phyloP scores from a whole-genome alignment of 371 early-diverging fungal genomes.

The Thermomucor indicae-seudaticae region DNA sequence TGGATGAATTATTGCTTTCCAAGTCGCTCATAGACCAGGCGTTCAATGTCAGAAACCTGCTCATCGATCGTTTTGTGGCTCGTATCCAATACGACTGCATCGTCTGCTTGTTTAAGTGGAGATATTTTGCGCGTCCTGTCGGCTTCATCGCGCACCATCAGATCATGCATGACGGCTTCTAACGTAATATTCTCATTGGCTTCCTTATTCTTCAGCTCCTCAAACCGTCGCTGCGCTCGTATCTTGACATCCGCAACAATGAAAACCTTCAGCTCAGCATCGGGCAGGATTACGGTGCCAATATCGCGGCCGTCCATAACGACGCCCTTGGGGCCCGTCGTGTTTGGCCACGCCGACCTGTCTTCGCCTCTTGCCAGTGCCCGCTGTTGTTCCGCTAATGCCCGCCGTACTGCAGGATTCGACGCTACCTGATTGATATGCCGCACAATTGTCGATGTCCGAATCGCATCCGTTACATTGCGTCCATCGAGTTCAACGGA shows the following conservation, averaged over 20 bases:
- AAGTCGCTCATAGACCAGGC: slow-evolving; percentile 34
- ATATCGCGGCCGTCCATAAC: slow-evolving; percentile 97
- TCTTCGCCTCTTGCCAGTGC: slow-evolving; percentile 23
- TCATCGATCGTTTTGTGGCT: slow-evolving; percentile 69
- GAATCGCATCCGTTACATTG: slow-evolving; percentile 68
- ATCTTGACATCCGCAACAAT: slow-evolving; percentile 71
- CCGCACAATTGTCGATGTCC: slow-evolving; percentile 61
- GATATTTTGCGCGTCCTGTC: slow-evolving; percentile 74
- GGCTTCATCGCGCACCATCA: slow-evolving; percentile 69
- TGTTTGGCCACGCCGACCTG: slow-evolving; percentile 14
- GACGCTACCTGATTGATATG: slow-evolving; percentile 70
- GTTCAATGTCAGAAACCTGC: slow-evolving; percentile 69
- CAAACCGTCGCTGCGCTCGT: slow-evolving; percentile 76
- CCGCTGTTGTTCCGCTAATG: slow-evolving; percentile 63
- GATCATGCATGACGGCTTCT: slow-evolving; percentile 52
- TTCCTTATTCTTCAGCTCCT: slow-evolving; percentile 46
- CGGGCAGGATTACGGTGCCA: slow-evolving; percentile 84
- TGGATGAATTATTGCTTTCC: no score
- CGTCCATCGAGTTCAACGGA: slow-evolving; percentile 55
- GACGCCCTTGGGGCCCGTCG: slow-evolving; percentile 48
- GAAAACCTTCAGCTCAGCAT: slow-evolving; percentile 90
- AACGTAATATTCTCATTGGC: slow-evolving; percentile 36
- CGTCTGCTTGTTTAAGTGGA: slow-evolving; percentile 77
- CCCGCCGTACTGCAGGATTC: slow-evolving; percentile 57
- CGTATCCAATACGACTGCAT: slow-evolving; percentile 85